Conservation (phyloP, 257 asterid genomes). For the Asclepias syriaca region DNA sequence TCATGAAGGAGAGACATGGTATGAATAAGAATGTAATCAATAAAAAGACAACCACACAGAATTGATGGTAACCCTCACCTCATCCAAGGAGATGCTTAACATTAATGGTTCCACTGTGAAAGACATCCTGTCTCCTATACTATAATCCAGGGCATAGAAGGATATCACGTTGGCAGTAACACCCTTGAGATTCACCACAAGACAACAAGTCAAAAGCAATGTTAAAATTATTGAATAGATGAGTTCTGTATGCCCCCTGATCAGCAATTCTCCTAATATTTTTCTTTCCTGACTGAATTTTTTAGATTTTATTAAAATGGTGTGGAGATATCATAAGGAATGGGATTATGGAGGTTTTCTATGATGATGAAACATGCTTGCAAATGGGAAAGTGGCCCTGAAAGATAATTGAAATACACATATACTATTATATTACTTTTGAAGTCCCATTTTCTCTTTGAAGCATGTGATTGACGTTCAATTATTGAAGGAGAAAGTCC, state of each 20-base stretch:
- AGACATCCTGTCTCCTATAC: slow-evolving; percentile 48
- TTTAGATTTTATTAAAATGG: neutral
- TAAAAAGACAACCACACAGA: neutral
- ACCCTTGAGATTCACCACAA: slow-evolving; percentile 41
- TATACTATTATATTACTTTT: neutral
- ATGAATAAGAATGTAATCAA: neutral
- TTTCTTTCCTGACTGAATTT: neutral
- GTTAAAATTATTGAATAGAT: neutral
- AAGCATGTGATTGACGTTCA: neutral
- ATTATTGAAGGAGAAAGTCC: neutral
- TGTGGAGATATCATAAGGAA: neutral
- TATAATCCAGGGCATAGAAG: slow-evolving; percentile 43
- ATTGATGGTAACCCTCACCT: slow-evolving; percentile 37
- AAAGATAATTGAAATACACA: neutral
- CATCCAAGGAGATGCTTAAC: slow-evolving; percentile 46
- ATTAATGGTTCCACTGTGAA: slow-evolving; percentile 51
- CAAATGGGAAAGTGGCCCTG: neutral
- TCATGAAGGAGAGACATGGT: slow-evolving; percentile 19
- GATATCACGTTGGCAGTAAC: slow-evolving; percentile 41
- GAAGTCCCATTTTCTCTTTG: neutral
- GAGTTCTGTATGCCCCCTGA: neutral
- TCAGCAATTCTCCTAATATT: neutral
- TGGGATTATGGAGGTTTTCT: neutral
- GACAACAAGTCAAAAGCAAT: slow-evolving; percentile 19
- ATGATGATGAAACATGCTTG: neutral